phyloP scores from a whole-genome alignment of 352 stramenopile genomes.

The Phytophthora pseudosyringae region DNA sequence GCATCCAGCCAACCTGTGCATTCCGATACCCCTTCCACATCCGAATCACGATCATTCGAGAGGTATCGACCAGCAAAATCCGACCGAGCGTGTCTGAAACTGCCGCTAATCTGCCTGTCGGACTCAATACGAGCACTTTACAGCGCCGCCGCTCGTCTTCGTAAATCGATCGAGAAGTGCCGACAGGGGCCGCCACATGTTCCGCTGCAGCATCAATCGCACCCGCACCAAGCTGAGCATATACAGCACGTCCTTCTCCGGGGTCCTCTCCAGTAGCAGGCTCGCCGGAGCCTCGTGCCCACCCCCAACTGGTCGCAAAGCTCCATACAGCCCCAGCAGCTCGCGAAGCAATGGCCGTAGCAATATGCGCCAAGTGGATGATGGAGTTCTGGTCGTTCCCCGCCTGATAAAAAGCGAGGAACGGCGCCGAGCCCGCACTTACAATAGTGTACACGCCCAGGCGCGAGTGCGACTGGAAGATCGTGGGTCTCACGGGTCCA shows the following conservation, averaged over 20 bases:
- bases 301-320: conserved; percentile 87
- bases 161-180: conserved; percentile 53
- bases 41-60: conserved; percentile 79
- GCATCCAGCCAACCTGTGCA: conserved; percentile 85
- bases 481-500: conserved; percentile 65
- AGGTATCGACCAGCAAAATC: conserved; percentile 81
- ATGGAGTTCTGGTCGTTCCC: conserved; percentile 89
- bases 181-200: conserved; percentile 72
- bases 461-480: conserved; percentile 84
- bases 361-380: conserved; percentile 87
- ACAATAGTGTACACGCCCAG: conserved; percentile 78
- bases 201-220: conserved; percentile 65
- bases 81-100: conserved; percentile 80
- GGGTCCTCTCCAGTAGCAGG: conserved; percentile 16
- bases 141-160: conserved; percentile 71
- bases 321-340: conserved; percentile 82
- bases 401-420: conserved; percentile 85
- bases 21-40: conserved; percentile 92
- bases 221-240: conserved; percentile 34
- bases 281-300: conserved; percentile 30
- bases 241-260: conserved; percentile 23
- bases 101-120: conserved; percentile 68
- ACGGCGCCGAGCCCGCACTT: conserved; percentile 66
- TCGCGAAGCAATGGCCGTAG: conserved; percentile 76
- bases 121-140: conserved; percentile 70